These are phyloP conservation scores for Euryodendron excelsum DNA, from an alignment of 148 eudicot species.

Conservation along the genomic window DNA sequence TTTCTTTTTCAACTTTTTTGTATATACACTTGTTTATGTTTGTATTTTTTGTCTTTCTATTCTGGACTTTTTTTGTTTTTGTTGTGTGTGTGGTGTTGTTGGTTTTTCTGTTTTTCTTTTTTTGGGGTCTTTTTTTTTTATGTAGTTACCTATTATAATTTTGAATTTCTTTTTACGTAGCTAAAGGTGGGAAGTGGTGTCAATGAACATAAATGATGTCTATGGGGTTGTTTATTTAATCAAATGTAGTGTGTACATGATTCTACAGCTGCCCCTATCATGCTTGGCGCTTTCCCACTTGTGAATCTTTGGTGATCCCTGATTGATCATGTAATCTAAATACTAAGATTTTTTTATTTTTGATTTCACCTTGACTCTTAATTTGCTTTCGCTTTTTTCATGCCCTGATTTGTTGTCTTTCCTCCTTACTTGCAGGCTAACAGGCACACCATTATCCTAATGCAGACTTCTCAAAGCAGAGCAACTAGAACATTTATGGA, in stretches of 20 bases:
- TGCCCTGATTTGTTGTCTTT: neutral
- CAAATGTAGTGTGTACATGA: neutral
- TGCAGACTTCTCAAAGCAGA: slow-evolving; percentile 79
- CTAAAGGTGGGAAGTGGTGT: neutral
- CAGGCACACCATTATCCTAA: slow-evolving; percentile 85
- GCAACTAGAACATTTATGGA: slow-evolving; percentile 92
- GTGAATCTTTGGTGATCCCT: neutral
- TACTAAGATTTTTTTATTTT: neutral
- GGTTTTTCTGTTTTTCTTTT: neutral
- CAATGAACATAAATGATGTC: neutral
- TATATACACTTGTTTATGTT: neutral
- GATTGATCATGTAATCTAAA: neutral
- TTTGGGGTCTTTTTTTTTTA: neutral
- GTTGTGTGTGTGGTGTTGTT: neutral
- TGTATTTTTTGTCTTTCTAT: no score
- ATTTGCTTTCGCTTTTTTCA: neutral
- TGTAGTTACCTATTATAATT: neutral
- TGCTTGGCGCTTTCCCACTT: neutral
- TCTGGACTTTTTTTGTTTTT: neutral
- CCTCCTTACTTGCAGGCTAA: slow-evolving; percentile 54
- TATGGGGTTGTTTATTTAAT: neutral
- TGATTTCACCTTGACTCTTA: neutral
- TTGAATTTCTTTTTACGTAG: neutral
- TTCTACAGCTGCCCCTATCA: neutral
- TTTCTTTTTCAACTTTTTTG: neutral